Base-by-base conservation (phyloP, 768 basidiomycete species). In the Rhizopogon salebrosus region DNA sequence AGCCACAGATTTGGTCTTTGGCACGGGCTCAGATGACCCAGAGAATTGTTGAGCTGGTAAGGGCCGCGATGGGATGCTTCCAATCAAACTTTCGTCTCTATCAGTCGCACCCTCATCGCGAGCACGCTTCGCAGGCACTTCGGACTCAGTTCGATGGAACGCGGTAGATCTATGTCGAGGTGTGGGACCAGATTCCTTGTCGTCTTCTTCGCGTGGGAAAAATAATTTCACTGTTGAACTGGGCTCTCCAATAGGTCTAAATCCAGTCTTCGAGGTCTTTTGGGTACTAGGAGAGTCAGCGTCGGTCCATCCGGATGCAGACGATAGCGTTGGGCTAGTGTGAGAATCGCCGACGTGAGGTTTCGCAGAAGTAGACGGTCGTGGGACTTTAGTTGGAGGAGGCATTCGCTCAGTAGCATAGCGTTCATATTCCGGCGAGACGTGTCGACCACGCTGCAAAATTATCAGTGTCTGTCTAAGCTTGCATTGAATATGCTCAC, bases 151-250 rank as follows among this genome's bases (percentile, higher is more conserved):
- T 7, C 35, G 22, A 6, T 63, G 57, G 31, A 61, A 61, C 29
- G 37, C 18, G 27, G 60, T 56, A 48, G 52, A 51, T 6, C 52
- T 62, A 6, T 60, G 55, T 46, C 22, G 59, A 49, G 54, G 53
- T 41, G 29, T 52, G 54, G 56, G 42, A 39, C 66, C 62, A n/a
- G 64, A 54, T 27, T 63, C 64, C 49, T 63, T 60, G 29, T 76
- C 74, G 58, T 80, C 75, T 34, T 89, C 87, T 46, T 92, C 89
- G 1, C 79, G 81, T 20, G 91, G 90, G 64, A 94, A 94, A 70
- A 93, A 93, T 60, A 76, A 79, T 65, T 85, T 87, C 42, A 94
- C 72, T 1, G 79, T 69, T 16, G 84, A 79, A 31, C 60, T 72
- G 51, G 70, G 54, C 56, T 78, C 74, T 6, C 75, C 79, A 23